A percentile compares a stretch with the other conserved stretches of the same genome.
Evolutionary conservation across 495 filamentous ascomycete genomes (phyloP).

Genomic region (Tuber microsphaerosporum): DNA sequence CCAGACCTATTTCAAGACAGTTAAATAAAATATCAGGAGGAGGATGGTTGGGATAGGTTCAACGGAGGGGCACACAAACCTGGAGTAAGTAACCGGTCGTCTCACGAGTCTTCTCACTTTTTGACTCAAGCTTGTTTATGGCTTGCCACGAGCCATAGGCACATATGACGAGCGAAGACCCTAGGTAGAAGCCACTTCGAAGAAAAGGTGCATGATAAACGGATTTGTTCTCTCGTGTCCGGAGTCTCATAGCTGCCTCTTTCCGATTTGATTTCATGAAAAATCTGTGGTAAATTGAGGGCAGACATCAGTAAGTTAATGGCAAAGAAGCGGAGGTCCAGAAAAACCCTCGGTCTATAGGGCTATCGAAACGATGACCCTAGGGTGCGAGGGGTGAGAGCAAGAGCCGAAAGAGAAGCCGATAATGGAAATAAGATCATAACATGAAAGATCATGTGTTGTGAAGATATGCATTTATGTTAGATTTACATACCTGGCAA

Average conservation of each 20-base stretch:
- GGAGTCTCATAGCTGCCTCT: constrained; percentile 75
- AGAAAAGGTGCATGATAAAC: constrained; percentile 70
- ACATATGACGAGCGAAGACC: constrained; percentile 63
- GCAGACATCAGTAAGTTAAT: background rate
- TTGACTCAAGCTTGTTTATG: constrained; percentile 48
- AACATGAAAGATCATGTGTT: constrained; percentile 1
- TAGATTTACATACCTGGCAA: constrained; percentile 82
- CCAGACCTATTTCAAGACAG: constrained; percentile 42
- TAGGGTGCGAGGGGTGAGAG: background rate
- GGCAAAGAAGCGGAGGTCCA: background rate
- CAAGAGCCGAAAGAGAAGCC: background rate
- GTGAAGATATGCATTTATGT: constrained; percentile 42
- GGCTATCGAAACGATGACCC: background rate
- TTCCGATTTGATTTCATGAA: constrained; percentile 60
- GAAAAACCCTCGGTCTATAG: background rate
- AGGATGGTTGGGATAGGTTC: background rate
- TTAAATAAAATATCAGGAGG: constrained; percentile 1
- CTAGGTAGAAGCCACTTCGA: constrained; percentile 71
- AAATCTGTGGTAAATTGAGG: constrained; percentile 16
- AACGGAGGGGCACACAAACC: constrained; percentile 44
- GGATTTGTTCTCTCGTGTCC: constrained; percentile 56
- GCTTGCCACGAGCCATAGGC: constrained; percentile 69
- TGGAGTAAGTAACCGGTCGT: constrained; percentile 69
- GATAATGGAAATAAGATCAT: background rate
- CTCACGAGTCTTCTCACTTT: constrained; percentile 47